These are phyloP conservation scores for Rhodotorula kratochvilovae DNA, from an alignment of 768 basidiomycete species.

Conservation along the genomic window DNA sequence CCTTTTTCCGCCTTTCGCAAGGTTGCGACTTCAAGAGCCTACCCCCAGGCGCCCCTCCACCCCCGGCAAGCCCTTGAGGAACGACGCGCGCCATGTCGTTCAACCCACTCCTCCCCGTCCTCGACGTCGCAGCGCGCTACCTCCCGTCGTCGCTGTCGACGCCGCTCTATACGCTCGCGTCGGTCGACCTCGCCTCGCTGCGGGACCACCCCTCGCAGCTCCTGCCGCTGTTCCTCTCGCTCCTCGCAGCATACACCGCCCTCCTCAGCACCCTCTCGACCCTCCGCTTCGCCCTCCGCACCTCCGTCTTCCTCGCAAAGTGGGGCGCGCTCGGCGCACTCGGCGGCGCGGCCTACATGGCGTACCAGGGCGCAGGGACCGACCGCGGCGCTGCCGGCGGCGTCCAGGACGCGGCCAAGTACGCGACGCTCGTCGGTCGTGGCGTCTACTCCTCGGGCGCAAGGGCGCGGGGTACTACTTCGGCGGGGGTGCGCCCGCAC, in stretches of 20 bases:
- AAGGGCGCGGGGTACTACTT: constrained; percentile 25
- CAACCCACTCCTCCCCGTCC: constrained; percentile 8
- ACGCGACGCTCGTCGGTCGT: not conserved
- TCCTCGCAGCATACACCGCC: constrained; percentile 34
- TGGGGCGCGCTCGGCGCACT: constrained; percentile 23
- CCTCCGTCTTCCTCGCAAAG: constrained; percentile 29
- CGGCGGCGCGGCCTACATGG: constrained; percentile 10
- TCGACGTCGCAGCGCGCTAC: constrained; percentile 20
- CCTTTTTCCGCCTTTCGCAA: too few species aligned
- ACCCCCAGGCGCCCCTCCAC: not conserved
- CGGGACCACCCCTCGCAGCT: constrained; percentile 23
- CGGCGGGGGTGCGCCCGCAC: constrained; percentile 3
- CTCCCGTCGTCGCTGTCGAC: constrained; percentile 23
- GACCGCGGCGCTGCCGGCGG: constrained; percentile 22
- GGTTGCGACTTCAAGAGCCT: too few species aligned
- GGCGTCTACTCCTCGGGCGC: constrained; percentile 14
- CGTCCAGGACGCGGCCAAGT: constrained; percentile 2
- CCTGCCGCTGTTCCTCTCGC: constrained; percentile 32
- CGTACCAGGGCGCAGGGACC: constrained; percentile 16
- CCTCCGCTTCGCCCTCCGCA: constrained; percentile 24
- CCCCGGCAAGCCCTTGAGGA: not conserved
- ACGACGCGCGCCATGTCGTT: not conserved
- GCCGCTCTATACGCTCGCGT: constrained; percentile 22
- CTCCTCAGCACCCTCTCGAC: constrained; percentile 28
- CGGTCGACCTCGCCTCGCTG: constrained; percentile 5